Percentiles rank a stretch among this genome's conserved stretches.
phyloP scores from a whole-genome alignment of 2,329 filamentous ascomycete genomes.

The Byssochlamys sp. region DNA sequence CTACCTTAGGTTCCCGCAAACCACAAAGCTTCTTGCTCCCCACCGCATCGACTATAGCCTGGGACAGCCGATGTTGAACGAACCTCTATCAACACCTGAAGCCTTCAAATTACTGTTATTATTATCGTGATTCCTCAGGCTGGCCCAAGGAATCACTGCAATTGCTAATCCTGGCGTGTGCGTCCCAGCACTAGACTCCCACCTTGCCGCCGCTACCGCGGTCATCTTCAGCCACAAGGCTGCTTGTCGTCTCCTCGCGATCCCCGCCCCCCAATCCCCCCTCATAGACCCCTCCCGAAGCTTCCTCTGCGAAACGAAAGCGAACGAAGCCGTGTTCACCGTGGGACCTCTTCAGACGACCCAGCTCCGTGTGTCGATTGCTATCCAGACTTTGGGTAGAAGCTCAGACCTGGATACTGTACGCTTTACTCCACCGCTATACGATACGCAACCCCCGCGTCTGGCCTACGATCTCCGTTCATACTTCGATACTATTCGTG shows the following conservation, averaged over 20 bases:
- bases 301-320: background rate
- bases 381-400: background rate
- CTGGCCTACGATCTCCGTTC: background rate
- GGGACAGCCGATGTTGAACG: background rate
- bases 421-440: background rate
- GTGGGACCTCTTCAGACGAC: background rate
- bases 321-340: background rate
- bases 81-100: background rate
- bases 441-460: background rate
- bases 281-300: constrained; percentile 1
- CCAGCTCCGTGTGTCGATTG: background rate
- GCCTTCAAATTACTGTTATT: background rate
- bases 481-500: background rate
- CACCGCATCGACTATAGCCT: background rate
- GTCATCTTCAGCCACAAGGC: constrained; percentile 2
- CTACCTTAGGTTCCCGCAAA: background rate
- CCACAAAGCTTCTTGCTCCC: background rate
- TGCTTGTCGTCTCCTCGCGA: constrained; percentile 3
- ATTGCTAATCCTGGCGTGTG: background rate
- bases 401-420: background rate
- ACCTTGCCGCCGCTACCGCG: constrained; percentile 5
- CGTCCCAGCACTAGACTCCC: background rate
- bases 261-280: background rate
- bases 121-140: background rate
- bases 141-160: background rate